These are phyloP conservation scores for Vitis rotundifolia DNA, from an alignment of 164 flowering plant genomes.

Conservation along the genomic window DNA sequence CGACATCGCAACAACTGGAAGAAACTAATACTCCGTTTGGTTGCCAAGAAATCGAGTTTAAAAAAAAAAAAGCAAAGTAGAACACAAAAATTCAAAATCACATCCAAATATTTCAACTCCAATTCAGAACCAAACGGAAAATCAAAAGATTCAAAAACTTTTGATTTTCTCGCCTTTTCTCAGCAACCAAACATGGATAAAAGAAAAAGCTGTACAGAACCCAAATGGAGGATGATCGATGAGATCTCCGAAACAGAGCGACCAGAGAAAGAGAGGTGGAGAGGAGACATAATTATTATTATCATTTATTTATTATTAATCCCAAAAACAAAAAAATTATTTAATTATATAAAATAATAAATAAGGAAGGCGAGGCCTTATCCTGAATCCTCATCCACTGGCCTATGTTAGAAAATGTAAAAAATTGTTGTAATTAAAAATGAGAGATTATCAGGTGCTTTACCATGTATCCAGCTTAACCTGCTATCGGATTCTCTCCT, in stretches of 20 bases:
- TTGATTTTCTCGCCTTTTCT: neutral
- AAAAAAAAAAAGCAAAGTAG: too few relatives aligned
- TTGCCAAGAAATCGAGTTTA: too few relatives aligned
- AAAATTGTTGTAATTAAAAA: neutral
- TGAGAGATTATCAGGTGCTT: neutral
- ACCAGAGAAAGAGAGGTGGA: neutral
- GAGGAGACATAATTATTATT: slow-evolving; percentile 5
- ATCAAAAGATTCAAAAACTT: too few relatives aligned
- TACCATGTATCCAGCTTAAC: neutral
- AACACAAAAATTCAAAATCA: too few relatives aligned
- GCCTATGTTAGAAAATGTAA: neutral
- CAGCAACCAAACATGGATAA: neutral
- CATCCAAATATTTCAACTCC: too few relatives aligned
- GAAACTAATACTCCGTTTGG: too few relatives aligned
- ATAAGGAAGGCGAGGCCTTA: neutral
- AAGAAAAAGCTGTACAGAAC: neutral
- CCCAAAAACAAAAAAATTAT: neutral
- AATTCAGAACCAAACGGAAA: too few relatives aligned
- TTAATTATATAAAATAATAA: neutral
- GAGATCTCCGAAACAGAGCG: slow-evolving; percentile 1
- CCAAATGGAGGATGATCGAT: neutral
- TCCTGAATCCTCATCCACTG: slow-evolving; percentile 2
- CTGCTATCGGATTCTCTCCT: neutral
- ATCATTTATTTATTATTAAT: neutral
- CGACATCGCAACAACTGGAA: slow-evolving; percentile 17